Base-by-base conservation (phyloP, 257 asterid species). In the Dorcoceras hygrometricum region DNA sequence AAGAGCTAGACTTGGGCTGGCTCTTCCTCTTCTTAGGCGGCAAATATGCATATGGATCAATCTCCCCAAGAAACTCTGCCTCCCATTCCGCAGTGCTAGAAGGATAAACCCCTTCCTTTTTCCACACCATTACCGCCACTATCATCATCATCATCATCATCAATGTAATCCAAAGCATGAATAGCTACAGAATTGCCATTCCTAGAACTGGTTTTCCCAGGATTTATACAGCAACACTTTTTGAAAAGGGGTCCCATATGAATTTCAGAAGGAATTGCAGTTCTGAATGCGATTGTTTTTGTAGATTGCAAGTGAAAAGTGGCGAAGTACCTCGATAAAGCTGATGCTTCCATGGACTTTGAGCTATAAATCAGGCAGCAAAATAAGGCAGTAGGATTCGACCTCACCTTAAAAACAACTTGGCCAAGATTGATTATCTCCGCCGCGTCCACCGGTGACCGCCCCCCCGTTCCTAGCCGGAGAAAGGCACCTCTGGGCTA, bases 61-160 rank as follows among this genome's bases (percentile, higher is more conserved):
- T 61, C 77, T 81, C 82, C 34, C 97, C 95, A 2, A 90, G 92
- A 73, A 93, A 93, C 62, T 83, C 78, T 0, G 95, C 89, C 74
- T 90, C 88, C 99, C 99, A 93, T 68, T 75, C 73, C 36, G 59
- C 59, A 26, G 63, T 34, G 28, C 63, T 57, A 29, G 77, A 66
- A 54, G 71, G 59, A 59, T 29, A 66, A 0, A 66, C 56, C 73
- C 32, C 75, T 82, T 3, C 68, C 75, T 0, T 67, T 16, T 59
- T 51, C 62, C 9, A 20, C 61, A 57, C 27, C 27, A 22, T 55
- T 12, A 59, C 70, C 27, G 62, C 79, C 55, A n/a, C n/a, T n/a
- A n/a, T n/a, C n/a, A n/a, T n/a, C 56, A 8, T 74, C 82, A 4
- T 59, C 73, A n/a, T 50, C 76, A 24, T 43, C 72, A 20, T 72